phyloP scores from a whole-genome alignment of 2,329 filamentous ascomycete species.

The Fusarium solani-melongenae region DNA sequence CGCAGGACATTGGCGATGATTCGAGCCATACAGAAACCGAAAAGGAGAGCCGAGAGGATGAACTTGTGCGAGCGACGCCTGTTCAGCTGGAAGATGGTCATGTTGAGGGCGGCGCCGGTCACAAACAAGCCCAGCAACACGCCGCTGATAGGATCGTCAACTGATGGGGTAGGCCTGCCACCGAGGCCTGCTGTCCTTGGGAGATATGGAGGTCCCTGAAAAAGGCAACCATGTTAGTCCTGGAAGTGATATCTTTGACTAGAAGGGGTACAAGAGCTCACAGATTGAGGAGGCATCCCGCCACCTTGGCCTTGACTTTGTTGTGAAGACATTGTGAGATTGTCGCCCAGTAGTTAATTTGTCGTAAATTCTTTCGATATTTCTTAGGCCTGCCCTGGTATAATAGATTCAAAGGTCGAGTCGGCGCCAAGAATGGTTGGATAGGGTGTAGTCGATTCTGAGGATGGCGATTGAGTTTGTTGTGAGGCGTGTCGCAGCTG shows the following conservation, averaged over 20 bases:
- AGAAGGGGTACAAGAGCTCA: conserved; percentile 4
- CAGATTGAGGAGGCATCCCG: conserved; percentile 22
- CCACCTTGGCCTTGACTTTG: conserved; percentile 4
- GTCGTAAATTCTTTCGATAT: background rate
- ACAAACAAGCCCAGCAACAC: conserved; percentile 72
- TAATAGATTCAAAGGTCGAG: background rate
- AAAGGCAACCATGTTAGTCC: background rate
- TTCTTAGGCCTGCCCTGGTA: background rate
- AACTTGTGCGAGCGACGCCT: conserved; percentile 65
- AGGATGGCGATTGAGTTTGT: background rate
- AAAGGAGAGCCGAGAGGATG: conserved; percentile 66
- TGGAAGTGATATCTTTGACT: background rate
- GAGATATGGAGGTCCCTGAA: conserved; percentile 52
- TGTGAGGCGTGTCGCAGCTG: background rate
- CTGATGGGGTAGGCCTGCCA: conserved; percentile 63
- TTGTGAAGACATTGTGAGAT: conserved; percentile 29
- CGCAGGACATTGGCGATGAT: conserved; percentile 62
- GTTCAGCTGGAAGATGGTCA: conserved; percentile 67
- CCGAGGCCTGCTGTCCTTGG: conserved; percentile 63
- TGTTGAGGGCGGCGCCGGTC: conserved; percentile 63
- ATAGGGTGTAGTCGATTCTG: background rate
- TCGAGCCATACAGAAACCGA: conserved; percentile 69
- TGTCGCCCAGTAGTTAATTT: background rate
- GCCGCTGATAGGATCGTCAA: conserved; percentile 74
- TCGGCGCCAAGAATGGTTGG: background rate